Conservation (phyloP, 768 basidiomycete species). For the Amanita inopinata region DNA sequence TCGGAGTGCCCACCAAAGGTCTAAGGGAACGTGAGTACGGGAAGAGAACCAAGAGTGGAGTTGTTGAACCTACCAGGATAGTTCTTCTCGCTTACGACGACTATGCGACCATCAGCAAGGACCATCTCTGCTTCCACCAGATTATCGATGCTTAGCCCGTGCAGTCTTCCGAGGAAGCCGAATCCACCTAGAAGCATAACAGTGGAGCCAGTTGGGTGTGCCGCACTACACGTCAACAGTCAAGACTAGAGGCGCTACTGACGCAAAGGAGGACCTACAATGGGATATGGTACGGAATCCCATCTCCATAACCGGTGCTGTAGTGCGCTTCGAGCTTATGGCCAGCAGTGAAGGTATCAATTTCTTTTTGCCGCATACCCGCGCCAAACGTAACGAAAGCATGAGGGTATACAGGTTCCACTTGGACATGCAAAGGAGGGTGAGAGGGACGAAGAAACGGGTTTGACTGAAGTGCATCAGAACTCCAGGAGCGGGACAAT, state of each 20-base stretch:
- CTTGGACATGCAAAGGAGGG: slow-evolving; percentile 30
- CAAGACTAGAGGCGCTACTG: slow-evolving; percentile 4
- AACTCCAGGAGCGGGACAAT: slow-evolving; percentile 11
- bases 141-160: slow-evolving; percentile 84
- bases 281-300: slow-evolving; percentile 73
- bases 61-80: slow-evolving; percentile 40
- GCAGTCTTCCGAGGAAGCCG: slow-evolving; percentile 74
- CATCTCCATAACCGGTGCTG: slow-evolving; percentile 35
- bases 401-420: slow-evolving; percentile 54
- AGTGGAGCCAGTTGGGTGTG: slow-evolving; percentile 72
- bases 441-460: background rate
- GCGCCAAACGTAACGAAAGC: slow-evolving; percentile 84
- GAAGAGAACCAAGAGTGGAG: background rate
- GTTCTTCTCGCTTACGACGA: slow-evolving; percentile 64
- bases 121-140: slow-evolving; percentile 90
- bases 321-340: slow-evolving; percentile 56
- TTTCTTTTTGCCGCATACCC: slow-evolving; percentile 75
- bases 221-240: slow-evolving; percentile 37
- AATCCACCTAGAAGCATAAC: slow-evolving; percentile 84
- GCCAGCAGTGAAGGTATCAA: slow-evolving; percentile 67
- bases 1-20: slow-evolving; percentile 82
- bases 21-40: slow-evolving; percentile 24
- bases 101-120: slow-evolving; percentile 79
- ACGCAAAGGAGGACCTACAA: slow-evolving; percentile 38
- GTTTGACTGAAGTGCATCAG: background rate